A percentile compares a stretch with the other conserved stretches of the same genome.
These are phyloP conservation scores for Fusarium gaditjirri DNA, from an alignment of 2,329 filamentous ascomycete genomes.

Conservation along the genomic window DNA sequence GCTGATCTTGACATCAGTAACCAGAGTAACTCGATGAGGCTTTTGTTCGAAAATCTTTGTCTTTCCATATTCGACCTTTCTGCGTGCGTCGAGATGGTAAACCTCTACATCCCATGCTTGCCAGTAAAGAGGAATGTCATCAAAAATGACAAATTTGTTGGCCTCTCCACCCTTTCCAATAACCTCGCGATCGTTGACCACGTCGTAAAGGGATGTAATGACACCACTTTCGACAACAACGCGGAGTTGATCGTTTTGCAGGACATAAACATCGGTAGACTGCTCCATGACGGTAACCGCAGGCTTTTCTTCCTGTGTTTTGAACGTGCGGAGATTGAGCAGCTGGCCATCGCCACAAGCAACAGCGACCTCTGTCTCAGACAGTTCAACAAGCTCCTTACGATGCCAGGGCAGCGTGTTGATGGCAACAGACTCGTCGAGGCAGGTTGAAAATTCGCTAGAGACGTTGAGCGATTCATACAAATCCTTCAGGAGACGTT, in stretches of 20 bases:
- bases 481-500: slow-evolving; percentile 76
- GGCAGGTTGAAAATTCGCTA: slow-evolving; percentile 52
- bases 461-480: slow-evolving; percentile 73
- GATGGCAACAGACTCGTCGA: slow-evolving; percentile 69
- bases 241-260: slow-evolving; percentile 81
- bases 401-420: slow-evolving; percentile 92
- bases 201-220: slow-evolving; percentile 87
- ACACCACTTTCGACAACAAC: slow-evolving; percentile 78
- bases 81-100: slow-evolving; percentile 88
- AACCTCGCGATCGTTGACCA: slow-evolving; percentile 77
- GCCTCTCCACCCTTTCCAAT: slow-evolving; percentile 79
- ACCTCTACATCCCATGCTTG: slow-evolving; percentile 99
- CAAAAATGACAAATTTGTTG: slow-evolving; percentile 93
- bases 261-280: slow-evolving; percentile 73
- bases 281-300: slow-evolving; percentile 64
- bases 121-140: slow-evolving; percentile 98
- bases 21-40: slow-evolving; percentile 80
- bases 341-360: slow-evolving; percentile 67
- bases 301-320: slow-evolving; percentile 55
- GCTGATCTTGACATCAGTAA: slow-evolving; percentile 88
- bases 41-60: slow-evolving; percentile 78
- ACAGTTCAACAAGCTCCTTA: slow-evolving; percentile 76
- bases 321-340: slow-evolving; percentile 62
- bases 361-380: slow-evolving; percentile 62
- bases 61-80: slow-evolving; percentile 75